Percentiles rank a stretch among this genome's conserved stretches.
Evolutionary conservation across 345 rosid species (phyloP).

Genomic region (Geranium brycei): DNA sequence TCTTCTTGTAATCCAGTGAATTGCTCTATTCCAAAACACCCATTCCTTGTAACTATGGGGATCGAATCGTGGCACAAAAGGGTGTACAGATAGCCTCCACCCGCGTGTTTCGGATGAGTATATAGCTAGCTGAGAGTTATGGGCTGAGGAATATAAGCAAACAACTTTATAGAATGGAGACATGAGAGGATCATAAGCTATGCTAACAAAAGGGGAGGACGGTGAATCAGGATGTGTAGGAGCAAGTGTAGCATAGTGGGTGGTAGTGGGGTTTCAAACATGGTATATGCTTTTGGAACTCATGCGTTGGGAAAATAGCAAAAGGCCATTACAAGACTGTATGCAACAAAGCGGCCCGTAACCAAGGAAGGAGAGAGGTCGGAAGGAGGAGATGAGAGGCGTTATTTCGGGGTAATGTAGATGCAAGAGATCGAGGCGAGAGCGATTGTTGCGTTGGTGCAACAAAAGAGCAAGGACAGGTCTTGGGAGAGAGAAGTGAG

Average conservation of each 20-base stretch:
- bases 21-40: neutral
- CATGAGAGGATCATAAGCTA: neutral
- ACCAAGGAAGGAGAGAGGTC: neutral
- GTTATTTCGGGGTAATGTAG: neutral
- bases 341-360: neutral
- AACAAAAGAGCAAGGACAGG: neutral
- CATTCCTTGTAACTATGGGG: neutral
- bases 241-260: neutral
- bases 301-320: neutral
- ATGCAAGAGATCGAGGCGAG: neutral
- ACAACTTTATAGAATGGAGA: neutral
- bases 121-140: neutral
- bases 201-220: neutral
- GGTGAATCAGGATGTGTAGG: neutral
- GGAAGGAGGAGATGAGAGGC: neutral
- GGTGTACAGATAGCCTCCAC: neutral
- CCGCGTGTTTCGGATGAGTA: neutral
- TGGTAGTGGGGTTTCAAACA: neutral
- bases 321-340: neutral
- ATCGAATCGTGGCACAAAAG: neutral
- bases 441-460: neutral
- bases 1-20: neutral
- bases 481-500: neutral
- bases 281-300: neutral
- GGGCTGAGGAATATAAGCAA: neutral